These are phyloP conservation scores for Mollisiaceae sp. DNA, from an alignment of 2,329 filamentous ascomycete species.

Conservation along the genomic window DNA sequence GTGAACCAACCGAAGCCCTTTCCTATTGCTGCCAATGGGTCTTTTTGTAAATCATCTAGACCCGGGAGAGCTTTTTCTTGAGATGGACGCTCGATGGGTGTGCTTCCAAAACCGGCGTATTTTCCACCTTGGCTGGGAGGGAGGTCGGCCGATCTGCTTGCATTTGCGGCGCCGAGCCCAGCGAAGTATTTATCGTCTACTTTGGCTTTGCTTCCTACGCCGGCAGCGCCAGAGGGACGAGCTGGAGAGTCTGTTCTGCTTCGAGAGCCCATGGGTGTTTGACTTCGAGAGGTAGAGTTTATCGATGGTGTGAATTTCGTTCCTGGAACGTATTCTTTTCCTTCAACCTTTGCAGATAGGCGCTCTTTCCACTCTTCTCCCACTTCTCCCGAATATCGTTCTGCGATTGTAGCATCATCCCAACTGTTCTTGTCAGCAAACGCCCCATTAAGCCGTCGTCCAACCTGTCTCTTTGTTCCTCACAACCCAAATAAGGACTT, in stretches of 20 bases:
- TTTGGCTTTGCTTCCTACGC: slow-evolving; percentile 56
- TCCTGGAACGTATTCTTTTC: slow-evolving; percentile 79
- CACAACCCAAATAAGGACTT: slow-evolving; percentile 16
- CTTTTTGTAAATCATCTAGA: slow-evolving; percentile 88
- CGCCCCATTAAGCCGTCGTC: not conserved
- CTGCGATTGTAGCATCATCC: slow-evolving; percentile 87
- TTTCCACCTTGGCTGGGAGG: slow-evolving; percentile 92
- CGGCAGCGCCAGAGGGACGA: slow-evolving; percentile 36
- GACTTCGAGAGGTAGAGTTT: slow-evolving; percentile 30
- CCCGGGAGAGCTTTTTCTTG: slow-evolving; percentile 60
- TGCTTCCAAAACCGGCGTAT: slow-evolving; percentile 88
- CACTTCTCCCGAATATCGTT: slow-evolving; percentile 86
- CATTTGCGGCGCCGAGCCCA: slow-evolving; percentile 82
- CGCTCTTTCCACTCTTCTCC: slow-evolving; percentile 97
- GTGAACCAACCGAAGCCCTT: slow-evolving; percentile 97
- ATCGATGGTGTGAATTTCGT: slow-evolving; percentile 54
- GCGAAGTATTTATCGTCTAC: slow-evolving; percentile 92
- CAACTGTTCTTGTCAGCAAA: slow-evolving; percentile 45
- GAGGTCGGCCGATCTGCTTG: slow-evolving; percentile 71
- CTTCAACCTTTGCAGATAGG: slow-evolving; percentile 85
- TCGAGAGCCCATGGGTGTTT: slow-evolving; percentile 34
- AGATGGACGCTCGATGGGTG: slow-evolving; percentile 54
- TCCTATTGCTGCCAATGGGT: slow-evolving; percentile 84
- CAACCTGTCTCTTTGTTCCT: not conserved
- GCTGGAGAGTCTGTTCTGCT: slow-evolving; percentile 36